Evolutionary conservation across 345 rosid species (phyloP).

Genomic region (Lenwebbia sp.): DNA sequence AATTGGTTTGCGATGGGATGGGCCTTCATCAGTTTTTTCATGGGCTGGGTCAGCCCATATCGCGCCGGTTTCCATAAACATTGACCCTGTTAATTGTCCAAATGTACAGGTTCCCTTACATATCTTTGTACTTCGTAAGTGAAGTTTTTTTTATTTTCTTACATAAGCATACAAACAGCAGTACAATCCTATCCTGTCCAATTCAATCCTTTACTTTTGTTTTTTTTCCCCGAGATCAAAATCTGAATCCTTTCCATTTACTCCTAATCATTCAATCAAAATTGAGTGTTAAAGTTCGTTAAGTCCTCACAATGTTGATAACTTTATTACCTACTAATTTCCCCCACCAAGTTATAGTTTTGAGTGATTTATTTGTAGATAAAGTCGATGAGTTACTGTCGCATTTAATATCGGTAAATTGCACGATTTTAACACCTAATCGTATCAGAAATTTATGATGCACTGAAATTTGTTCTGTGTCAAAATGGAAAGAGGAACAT

Average conservation of each 20-base stretch:
- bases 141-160: neutral
- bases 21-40: neutral
- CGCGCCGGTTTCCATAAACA: neutral
- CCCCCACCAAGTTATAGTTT: neutral
- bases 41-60: neutral
- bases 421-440: neutral
- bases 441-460: neutral
- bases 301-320: neutral
- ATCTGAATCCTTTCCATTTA: neutral
- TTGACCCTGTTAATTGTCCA: neutral
- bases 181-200: neutral
- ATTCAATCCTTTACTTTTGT: neutral
- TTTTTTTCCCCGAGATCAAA: neutral
- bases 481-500: neutral
- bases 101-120: neutral
- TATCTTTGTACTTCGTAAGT: neutral
- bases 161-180: neutral
- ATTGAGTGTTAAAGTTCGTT: neutral
- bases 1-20: neutral
- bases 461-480: neutral
- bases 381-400: neutral
- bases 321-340: neutral
- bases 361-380: too few species aligned
- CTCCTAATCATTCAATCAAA: neutral
- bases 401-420: neutral